Evolutionary conservation across 257 asterid genomes (phyloP).

Genomic region (Oldenlandia corymbosa): DNA sequence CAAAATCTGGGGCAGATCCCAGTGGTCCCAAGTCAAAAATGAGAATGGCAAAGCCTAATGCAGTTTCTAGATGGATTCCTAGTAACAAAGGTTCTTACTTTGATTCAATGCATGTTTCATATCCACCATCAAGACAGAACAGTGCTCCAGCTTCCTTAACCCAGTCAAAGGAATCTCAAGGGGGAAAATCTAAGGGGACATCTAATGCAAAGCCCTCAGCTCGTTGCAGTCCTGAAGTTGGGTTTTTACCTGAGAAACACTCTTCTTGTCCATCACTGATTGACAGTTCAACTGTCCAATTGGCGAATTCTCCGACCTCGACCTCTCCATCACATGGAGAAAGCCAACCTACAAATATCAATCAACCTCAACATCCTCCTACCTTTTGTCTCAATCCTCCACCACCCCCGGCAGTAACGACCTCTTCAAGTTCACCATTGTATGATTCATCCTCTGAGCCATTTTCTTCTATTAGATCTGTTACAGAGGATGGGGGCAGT

Average conservation of each 20-base stretch:
- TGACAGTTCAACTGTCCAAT: constrained; percentile 32
- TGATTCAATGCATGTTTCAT: constrained; percentile 88
- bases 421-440: constrained; percentile 18
- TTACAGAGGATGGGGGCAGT: neutral
- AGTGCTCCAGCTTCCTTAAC: constrained; percentile 81
- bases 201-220: constrained; percentile 38
- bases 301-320: constrained; percentile 26
- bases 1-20: constrained; percentile 50
- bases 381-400: constrained; percentile 15
- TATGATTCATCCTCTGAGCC: constrained; percentile 16
- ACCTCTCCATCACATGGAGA: constrained; percentile 27
- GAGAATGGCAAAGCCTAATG: constrained; percentile 73
- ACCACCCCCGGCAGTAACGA: constrained; percentile 9
- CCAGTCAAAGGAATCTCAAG: constrained; percentile 50
- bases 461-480: constrained; percentile 1
- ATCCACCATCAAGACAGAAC: constrained; percentile 86
- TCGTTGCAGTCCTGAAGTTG: constrained; percentile 32
- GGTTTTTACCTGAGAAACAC: constrained; percentile 31
- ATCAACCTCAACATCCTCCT: constrained; percentile 21
- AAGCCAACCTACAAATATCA: constrained; percentile 31
- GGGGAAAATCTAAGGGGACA: constrained; percentile 49
- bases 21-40: constrained; percentile 42
- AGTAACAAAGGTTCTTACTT: constrained; percentile 88
- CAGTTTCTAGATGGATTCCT: constrained; percentile 94
- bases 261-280: constrained; percentile 40